phyloP scores from a whole-genome alignment of 192 early-diverging fungal genomes.

The Entomortierella parvispora region DNA sequence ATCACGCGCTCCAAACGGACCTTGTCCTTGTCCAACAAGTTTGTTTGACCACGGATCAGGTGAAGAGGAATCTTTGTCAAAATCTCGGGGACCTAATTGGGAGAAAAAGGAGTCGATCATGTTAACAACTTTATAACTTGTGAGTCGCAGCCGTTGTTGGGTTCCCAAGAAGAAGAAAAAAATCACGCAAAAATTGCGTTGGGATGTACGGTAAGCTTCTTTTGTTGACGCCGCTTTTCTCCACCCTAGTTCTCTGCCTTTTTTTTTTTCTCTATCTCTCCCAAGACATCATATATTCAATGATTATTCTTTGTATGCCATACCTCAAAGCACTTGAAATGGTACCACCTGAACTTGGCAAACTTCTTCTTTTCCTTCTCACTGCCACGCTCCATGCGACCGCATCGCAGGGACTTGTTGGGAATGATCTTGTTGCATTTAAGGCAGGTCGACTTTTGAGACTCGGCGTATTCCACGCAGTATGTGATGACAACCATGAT shows the following conservation, averaged over 20 bases:
- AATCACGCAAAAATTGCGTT: too few species aligned
- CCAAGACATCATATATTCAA: too few species aligned
- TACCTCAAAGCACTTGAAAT: conserved; percentile 63
- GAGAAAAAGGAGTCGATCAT: neutral
- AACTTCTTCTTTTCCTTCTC: conserved; percentile 63
- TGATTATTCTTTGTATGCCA: too few species aligned
- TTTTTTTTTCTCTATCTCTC: neutral
- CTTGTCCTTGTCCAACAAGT: conserved; percentile 57
- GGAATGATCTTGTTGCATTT: conserved; percentile 59
- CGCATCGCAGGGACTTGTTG: conserved; percentile 58
- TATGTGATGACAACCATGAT: conserved; percentile 55
- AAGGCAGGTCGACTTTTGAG: conserved; percentile 54
- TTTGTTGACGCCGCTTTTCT: too few species aligned
- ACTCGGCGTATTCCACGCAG: conserved; percentile 58
- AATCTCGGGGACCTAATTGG: conserved; percentile 52
- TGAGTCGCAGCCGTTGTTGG: neutral
- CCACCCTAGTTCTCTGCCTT: neutral
- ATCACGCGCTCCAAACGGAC: conserved; percentile 52
- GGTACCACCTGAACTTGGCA: conserved; percentile 61
- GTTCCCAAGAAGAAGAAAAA: neutral
- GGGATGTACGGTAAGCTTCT: too few species aligned
- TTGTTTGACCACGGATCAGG: conserved; percentile 57
- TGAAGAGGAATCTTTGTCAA: conserved; percentile 58
- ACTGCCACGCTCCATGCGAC: conserved; percentile 52
- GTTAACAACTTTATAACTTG: neutral